Conservation (phyloP, 2,329 filamentous ascomycete species). For the Bipolaris sorokiniana region DNA sequence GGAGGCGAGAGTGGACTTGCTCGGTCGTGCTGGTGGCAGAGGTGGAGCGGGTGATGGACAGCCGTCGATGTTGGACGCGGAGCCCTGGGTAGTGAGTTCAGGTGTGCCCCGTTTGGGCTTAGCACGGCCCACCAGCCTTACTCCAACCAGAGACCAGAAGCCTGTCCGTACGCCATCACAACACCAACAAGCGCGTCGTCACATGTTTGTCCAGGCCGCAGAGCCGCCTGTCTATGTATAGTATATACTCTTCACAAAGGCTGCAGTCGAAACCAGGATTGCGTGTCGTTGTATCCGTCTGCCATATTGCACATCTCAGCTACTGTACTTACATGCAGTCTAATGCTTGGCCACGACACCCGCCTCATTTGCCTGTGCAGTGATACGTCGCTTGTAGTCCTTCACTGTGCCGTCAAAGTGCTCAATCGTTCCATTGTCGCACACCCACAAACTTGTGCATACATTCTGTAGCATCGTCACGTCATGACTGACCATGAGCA, state of each 20-base stretch:
- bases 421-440: slow-evolving; percentile 90
- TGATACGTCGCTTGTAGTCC: slow-evolving; percentile 96
- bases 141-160: neutral
- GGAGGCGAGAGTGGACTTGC: slow-evolving; percentile 19
- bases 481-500: slow-evolving; percentile 98
- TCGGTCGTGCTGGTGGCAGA: slow-evolving; percentile 15
- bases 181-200: slow-evolving; percentile 5
- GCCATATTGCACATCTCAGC: neutral
- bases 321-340: slow-evolving; percentile 3
- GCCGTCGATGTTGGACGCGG: slow-evolving; percentile 22
- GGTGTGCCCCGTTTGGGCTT: slow-evolving; percentile 22
- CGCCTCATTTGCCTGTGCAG: slow-evolving; percentile 82
- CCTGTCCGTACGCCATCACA: slow-evolving; percentile 6
- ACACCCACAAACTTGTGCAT: slow-evolving; percentile 94
- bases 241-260: neutral
- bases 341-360: slow-evolving; percentile 74
- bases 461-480: slow-evolving; percentile 98
- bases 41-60: slow-evolving; percentile 22
- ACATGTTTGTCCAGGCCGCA: neutral
- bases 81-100: slow-evolving; percentile 21
- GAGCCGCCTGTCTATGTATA: neutral
- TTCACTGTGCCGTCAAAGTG: slow-evolving; percentile 96
- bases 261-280: neutral
- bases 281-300: neutral
- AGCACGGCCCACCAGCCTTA: slow-evolving; percentile 26